Base-by-base conservation (phyloP, 768 basidiomycete species). In the Myochromella boudieri region DNA sequence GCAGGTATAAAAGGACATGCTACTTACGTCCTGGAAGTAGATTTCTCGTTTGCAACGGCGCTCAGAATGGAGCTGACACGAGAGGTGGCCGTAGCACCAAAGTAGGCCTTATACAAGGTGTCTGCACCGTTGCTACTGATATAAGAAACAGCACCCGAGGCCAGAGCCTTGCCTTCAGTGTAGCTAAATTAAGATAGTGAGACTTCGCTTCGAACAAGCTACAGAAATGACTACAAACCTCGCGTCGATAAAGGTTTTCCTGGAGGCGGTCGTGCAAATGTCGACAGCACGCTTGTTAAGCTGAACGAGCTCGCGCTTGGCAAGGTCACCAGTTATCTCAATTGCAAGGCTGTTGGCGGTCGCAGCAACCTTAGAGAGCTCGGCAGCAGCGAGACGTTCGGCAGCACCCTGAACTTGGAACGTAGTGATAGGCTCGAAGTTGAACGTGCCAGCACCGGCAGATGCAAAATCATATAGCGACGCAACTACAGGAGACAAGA, bases 381-480 rank as follows among this genome's bases (percentile, higher is more conserved):
- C 48, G 33, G 52, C 43, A 32, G 51, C 52, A 12, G 33, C 14
- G 26, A 53, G 37, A 24, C 48, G 44, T 15, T 63, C 49, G 9
- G 49, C 44, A 12, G 57, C 51, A 29, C 58, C 61, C 41, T 58
- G 49, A 20, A 66, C 59, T 48, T 66, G 59, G 66, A 77, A 75
- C 41, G 59, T 63, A 10, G 65, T 64, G 25, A 66, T 52, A 11
- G 74, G 74, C 33, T 59, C 61, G 54, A 77, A 72, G 24, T 62
- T 59, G 63, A 67, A 76, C 11, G 58, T 60, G 6, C 74, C 74
- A 10, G 66, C 51, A 32, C 74, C 74, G 40, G 59, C 62, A 24
- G 67, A 53, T 12, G 66, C 63, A 51, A 77, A 76, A 59, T 75
- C 67, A 59, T 60, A 76, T 29, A 77, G 61, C 2, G 68, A 51